These are phyloP conservation scores for Pontederia paniculata DNA, from an alignment of 176 grass and related monocot genomes.

Conservation along the genomic window DNA sequence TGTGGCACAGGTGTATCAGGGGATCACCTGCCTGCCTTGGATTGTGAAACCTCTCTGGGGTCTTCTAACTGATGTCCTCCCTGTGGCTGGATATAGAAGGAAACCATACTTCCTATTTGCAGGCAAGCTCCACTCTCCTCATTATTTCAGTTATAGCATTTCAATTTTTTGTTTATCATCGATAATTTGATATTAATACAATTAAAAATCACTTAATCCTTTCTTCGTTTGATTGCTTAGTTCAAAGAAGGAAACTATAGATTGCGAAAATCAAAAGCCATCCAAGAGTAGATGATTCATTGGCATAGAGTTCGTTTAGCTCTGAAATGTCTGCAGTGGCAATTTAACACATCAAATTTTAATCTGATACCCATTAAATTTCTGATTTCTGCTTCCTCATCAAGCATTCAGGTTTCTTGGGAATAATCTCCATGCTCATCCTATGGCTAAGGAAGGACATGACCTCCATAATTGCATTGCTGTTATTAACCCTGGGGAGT, in stretches of 20 bases:
- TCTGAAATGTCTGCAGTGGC: too few species aligned
- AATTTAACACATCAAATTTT: background rate
- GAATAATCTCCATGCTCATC: constrained; percentile 66
- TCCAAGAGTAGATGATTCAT: background rate
- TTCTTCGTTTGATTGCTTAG: too few species aligned
- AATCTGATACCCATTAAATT: constrained; percentile 14
- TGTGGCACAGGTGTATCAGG: constrained; percentile 86
- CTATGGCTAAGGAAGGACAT: constrained; percentile 59
- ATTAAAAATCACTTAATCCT: too few species aligned
- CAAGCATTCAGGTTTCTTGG: constrained; percentile 65
- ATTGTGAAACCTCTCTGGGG: constrained; percentile 87
- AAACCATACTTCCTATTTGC: constrained; percentile 71
- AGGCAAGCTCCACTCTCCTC: constrained; percentile 27
- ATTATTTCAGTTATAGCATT: background rate
- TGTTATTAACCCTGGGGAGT: constrained; percentile 44
- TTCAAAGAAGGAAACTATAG: background rate
- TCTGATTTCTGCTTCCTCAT: background rate
- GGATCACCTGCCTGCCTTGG: constrained; percentile 69
- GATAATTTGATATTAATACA: background rate
- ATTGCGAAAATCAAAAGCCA: background rate
- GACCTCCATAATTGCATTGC: constrained; percentile 43
- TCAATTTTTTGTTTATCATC: background rate
- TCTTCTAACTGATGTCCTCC: constrained; percentile 77
- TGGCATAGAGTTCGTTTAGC: too few species aligned
- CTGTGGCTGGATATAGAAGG: constrained; percentile 62